Percentiles rank a stretch among this genome's conserved stretches.
phyloP scores from a whole-genome alignment of 192 early-diverging fungal genomes.

The Mortierella alpina region DNA sequence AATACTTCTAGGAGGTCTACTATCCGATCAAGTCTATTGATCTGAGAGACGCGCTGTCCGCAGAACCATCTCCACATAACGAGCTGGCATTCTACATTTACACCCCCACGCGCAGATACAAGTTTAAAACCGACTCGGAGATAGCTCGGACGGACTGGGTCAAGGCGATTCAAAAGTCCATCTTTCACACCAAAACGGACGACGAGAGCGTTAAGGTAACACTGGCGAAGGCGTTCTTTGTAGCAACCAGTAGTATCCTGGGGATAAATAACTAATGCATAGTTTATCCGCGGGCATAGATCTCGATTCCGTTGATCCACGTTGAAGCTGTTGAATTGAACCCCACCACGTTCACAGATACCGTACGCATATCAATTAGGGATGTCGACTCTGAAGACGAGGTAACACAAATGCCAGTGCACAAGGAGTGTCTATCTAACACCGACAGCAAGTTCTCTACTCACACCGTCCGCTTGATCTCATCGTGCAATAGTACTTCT shows the following conservation, averaged over 20 bases:
- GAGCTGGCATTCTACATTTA: slow-evolving; percentile 58
- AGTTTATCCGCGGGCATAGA: not conserved
- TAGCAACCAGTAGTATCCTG: too few species aligned
- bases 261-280: not conserved
- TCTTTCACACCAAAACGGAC: slow-evolving; percentile 68
- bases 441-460: not conserved
- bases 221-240: too few species aligned
- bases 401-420: slow-evolving; percentile 26
- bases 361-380: slow-evolving; percentile 61
- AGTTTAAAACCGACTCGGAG: slow-evolving; percentile 69
- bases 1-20: slow-evolving; percentile 58
- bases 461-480: not conserved
- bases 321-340: slow-evolving; percentile 61
- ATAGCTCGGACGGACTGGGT: slow-evolving; percentile 69
- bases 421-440: too few species aligned
- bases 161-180: slow-evolving; percentile 64
- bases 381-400: slow-evolving; percentile 70
- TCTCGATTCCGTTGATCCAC: slow-evolving; percentile 65
- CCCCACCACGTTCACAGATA: slow-evolving; percentile 58
- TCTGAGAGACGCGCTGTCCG: slow-evolving; percentile 63
- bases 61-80: slow-evolving; percentile 52
- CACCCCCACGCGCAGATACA: slow-evolving; percentile 57
- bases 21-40: slow-evolving; percentile 69
- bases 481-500: slow-evolving; percentile 61
- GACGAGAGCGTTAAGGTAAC: slow-evolving; percentile 65